phyloP scores from a whole-genome alignment of 2,329 filamentous ascomycete genomes.

The Alternaria arbusti region DNA sequence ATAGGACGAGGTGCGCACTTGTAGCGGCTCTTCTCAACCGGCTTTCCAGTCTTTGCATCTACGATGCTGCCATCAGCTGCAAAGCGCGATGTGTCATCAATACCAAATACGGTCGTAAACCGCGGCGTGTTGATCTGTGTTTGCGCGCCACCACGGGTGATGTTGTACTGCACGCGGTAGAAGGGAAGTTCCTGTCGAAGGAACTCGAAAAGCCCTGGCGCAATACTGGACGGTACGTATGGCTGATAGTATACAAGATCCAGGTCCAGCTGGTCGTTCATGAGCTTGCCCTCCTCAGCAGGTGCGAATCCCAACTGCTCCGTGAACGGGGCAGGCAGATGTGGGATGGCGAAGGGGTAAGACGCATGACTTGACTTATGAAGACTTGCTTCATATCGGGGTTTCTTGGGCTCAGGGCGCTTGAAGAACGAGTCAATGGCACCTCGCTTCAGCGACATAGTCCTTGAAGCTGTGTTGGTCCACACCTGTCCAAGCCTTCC shows the following conservation, averaged over 20 bases:
- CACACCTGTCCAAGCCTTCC: not conserved
- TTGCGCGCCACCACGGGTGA: slow-evolving; percentile 68
- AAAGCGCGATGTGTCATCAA: slow-evolving; percentile 70
- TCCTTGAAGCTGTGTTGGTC: not conserved
- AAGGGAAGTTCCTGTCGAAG: slow-evolving; percentile 75
- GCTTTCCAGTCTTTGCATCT: slow-evolving; percentile 52
- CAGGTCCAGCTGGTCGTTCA: slow-evolving; percentile 72
- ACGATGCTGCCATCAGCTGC: slow-evolving; percentile 41
- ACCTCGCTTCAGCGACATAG: slow-evolving; percentile 56
- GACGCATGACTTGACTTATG: slow-evolving; percentile 53
- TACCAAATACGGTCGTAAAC: slow-evolving; percentile 67
- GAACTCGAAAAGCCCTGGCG: slow-evolving; percentile 70
- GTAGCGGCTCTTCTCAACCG: slow-evolving; percentile 57
- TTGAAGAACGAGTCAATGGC: slow-evolving; percentile 75
- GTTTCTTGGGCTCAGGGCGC: slow-evolving; percentile 51
- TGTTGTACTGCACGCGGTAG: slow-evolving; percentile 76
- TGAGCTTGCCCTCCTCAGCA: slow-evolving; percentile 59
- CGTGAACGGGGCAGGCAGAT: slow-evolving; percentile 54
- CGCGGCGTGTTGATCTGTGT: slow-evolving; percentile 68
- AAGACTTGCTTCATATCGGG: slow-evolving; percentile 40
- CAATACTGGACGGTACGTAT: slow-evolving; percentile 66
- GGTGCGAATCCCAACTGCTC: slow-evolving; percentile 55
- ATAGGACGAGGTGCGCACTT: slow-evolving; percentile 71
- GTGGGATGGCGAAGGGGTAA: slow-evolving; percentile 61
- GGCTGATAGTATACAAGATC: slow-evolving; percentile 79